Evolutionary conservation across 805 yeast species (phyloP).

Genomic region (Cyberlindnera mrakii): DNA sequence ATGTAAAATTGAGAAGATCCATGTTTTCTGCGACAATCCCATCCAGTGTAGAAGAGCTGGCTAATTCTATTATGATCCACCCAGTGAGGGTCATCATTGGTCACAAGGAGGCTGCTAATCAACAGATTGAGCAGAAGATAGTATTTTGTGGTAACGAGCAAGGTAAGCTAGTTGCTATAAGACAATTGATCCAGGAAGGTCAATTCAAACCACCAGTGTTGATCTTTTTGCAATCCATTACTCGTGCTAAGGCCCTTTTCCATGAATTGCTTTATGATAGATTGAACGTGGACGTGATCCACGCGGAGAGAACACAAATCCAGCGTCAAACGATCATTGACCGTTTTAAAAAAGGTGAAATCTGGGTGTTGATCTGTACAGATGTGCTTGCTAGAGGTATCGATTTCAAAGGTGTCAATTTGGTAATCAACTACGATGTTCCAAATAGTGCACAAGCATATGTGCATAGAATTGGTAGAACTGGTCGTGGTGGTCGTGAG

Average conservation of each 20-base stretch:
- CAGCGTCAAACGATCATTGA: conserved; percentile 85
- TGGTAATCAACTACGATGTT: conserved; percentile 94
- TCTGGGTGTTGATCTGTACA: conserved; percentile 95
- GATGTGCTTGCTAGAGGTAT: conserved; percentile 96
- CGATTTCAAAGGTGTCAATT: conserved; percentile 91
- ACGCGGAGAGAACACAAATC: conserved; percentile 84
- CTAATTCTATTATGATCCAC: conserved; percentile 68
- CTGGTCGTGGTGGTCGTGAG: conserved; percentile 87
- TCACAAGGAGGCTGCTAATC: conserved; percentile 88
- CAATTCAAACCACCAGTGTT: conserved; percentile 90
- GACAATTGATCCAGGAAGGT: conserved; percentile 80
- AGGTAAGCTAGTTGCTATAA: conserved; percentile 87
- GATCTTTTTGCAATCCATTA: conserved; percentile 84
- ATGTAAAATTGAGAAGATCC: conserved; percentile 48
- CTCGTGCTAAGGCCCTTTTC: conserved; percentile 90
- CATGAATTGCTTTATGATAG: conserved; percentile 91
- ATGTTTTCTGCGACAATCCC: conserved; percentile 96
- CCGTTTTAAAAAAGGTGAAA: conserved; percentile 79
- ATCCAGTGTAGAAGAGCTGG: conserved; percentile 84
- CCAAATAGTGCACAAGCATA: conserved; percentile 92
- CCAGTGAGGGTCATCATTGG: conserved; percentile 86
- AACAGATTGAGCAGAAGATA: conserved; percentile 74
- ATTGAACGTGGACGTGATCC: conserved; percentile 90
- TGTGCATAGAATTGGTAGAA: conserved; percentile 97
- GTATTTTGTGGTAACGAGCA: conserved; percentile 89